phyloP scores from a whole-genome alignment of 768 basidiomycete species.

The Macrolepiota albuminosa region DNA sequence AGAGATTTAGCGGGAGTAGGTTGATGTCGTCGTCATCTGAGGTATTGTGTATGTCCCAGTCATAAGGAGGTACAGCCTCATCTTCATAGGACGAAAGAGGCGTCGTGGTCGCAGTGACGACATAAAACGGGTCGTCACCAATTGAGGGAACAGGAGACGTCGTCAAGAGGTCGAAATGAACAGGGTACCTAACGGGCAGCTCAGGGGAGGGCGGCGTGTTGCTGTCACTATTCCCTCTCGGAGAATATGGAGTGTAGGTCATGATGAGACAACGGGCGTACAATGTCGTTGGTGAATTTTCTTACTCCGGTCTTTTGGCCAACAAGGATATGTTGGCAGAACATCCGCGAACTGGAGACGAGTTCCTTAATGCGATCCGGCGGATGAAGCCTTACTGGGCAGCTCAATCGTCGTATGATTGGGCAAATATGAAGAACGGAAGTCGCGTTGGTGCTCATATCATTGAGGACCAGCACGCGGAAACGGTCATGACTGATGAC shows the following conservation, averaged over 20 bases:
- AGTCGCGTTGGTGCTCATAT: not conserved
- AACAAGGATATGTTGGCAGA: not conserved
- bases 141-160: not conserved
- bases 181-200: not conserved
- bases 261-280: too few species aligned
- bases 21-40: not conserved
- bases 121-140: not conserved
- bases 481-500: too few species aligned
- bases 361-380: not conserved
- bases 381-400: not conserved
- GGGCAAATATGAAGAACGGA: not conserved
- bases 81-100: not conserved
- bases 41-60: not conserved
- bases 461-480: too few species aligned
- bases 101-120: not conserved
- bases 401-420: not conserved
- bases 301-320: too few species aligned
- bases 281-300: not conserved
- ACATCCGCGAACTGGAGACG: not conserved
- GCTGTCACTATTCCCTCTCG: not conserved
- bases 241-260: too few species aligned
- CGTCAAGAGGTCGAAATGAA: not conserved
- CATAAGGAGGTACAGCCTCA: not conserved
- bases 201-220: not conserved
- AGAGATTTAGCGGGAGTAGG: too few species aligned